Evolutionary conservation across 148 eudicot genomes (phyloP).

Genomic region (Camellia lanceoleosa): DNA sequence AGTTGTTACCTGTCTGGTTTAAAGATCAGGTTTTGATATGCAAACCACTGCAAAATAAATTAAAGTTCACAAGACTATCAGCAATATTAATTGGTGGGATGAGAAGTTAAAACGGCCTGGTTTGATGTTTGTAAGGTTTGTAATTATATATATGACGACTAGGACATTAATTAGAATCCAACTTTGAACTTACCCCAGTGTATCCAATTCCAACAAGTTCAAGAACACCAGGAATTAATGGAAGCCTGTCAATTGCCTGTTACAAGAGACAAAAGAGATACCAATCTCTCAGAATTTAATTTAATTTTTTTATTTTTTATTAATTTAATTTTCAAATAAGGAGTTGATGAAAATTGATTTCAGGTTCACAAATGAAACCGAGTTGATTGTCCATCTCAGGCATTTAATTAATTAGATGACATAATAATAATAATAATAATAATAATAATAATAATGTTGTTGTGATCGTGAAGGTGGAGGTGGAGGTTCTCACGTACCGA

Average conservation of each 20-base stretch:
- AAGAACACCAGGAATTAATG: constrained; percentile 74
- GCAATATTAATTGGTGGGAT: too few relatives aligned
- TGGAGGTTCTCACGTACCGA: constrained; percentile 39
- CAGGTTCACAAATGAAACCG: background rate
- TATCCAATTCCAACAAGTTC: constrained; percentile 98
- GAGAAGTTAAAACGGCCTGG: background rate
- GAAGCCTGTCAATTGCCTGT: constrained; percentile 95
- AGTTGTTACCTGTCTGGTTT: constrained; percentile 67
- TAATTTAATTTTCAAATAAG: background rate
- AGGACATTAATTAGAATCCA: background rate
- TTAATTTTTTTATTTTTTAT: too few relatives aligned
- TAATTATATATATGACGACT: too few relatives aligned
- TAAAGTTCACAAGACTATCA: background rate
- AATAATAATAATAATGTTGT: background rate
- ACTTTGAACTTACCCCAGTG: constrained; percentile 64
- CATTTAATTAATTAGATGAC: background rate
- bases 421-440: background rate
- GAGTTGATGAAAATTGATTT: background rate
- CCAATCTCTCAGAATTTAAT: background rate
- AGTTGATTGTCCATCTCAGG: too few relatives aligned
- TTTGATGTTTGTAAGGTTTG: background rate
- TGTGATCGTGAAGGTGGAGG: background rate
- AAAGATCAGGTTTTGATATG: constrained; percentile 65
- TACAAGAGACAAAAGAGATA: background rate
- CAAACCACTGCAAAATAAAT: constrained; percentile 72